Conservation (phyloP, 2,329 filamentous ascomycete species). For the Rugonectria rugulosa region DNA sequence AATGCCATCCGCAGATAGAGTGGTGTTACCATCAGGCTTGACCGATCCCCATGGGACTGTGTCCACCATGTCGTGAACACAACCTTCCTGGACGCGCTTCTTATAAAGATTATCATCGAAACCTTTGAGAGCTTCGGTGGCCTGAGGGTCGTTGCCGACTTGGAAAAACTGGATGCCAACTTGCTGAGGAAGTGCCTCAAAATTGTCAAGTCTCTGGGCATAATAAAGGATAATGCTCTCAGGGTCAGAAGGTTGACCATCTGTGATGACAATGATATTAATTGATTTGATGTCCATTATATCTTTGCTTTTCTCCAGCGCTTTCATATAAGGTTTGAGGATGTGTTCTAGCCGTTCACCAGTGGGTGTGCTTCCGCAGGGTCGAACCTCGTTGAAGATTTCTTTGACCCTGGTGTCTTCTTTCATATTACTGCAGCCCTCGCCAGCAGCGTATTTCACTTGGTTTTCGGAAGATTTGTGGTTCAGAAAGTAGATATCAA, state of each 20-base stretch:
- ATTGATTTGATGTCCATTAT: slow-evolving; percentile 75
- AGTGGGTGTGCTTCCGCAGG: too few relatives aligned
- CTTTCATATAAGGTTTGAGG: too few relatives aligned
- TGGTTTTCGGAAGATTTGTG: too few relatives aligned
- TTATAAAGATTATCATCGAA: slow-evolving; percentile 81
- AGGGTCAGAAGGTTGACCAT: slow-evolving; percentile 79
- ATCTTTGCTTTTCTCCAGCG: too few relatives aligned
- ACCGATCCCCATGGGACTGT: slow-evolving; percentile 82
- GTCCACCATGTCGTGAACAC: slow-evolving; percentile 87
- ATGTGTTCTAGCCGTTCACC: too few relatives aligned
- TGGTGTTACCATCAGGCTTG: slow-evolving; percentile 43
- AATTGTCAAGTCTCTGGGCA: slow-evolving; percentile 73
- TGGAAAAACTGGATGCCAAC: slow-evolving; percentile 97
- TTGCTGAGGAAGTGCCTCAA: slow-evolving; percentile 79
- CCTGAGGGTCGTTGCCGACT: slow-evolving; percentile 76
- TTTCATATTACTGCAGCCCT: too few relatives aligned
- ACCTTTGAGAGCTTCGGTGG: slow-evolving; percentile 69
- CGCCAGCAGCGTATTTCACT: too few relatives aligned
- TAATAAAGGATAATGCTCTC: slow-evolving; percentile 72
- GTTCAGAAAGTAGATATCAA: slow-evolving; percentile 94
- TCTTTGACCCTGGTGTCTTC: too few relatives aligned
- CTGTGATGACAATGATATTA: slow-evolving; percentile 93
- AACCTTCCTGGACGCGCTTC: not conserved
- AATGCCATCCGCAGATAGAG: slow-evolving; percentile 73
- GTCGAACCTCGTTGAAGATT: too few relatives aligned